A percentile compares a stretch with the other conserved stretches of the same genome.
Evolutionary conservation across 2,329 filamentous ascomycete species (phyloP).

Genomic region (Scedosporium minutisporum): DNA sequence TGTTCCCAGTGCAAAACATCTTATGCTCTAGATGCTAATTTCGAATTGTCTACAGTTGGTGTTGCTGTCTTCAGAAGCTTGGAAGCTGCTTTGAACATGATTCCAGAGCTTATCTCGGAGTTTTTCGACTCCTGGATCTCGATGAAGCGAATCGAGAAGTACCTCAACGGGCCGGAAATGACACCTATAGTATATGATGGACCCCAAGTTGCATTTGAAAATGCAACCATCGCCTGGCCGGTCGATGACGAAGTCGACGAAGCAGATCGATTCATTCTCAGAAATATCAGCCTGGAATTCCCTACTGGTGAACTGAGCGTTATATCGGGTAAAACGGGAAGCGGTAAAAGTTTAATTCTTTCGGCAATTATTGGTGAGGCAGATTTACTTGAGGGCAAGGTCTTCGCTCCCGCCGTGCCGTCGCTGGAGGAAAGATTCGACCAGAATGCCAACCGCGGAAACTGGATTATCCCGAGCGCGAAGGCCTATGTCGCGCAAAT

Average conservation of each 20-base stretch:
- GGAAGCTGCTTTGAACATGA: slow-evolving; percentile 58
- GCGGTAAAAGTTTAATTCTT: slow-evolving; percentile 67
- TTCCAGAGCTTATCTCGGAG: slow-evolving; percentile 35
- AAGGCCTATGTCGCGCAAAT: slow-evolving; percentile 72
- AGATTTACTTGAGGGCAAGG: slow-evolving; percentile 53
- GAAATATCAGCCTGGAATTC: slow-evolving; percentile 56
- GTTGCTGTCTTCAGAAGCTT: slow-evolving; percentile 66
- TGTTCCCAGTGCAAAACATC: not conserved
- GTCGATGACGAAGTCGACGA: slow-evolving; percentile 49
- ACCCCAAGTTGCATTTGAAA: slow-evolving; percentile 53
- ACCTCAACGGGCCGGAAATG: slow-evolving; percentile 59
- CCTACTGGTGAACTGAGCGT: slow-evolving; percentile 61
- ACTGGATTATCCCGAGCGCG: slow-evolving; percentile 62
- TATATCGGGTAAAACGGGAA: slow-evolving; percentile 68
- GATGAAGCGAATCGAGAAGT: slow-evolving; percentile 59
- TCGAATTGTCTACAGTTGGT: slow-evolving; percentile 30
- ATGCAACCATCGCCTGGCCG: slow-evolving; percentile 66
- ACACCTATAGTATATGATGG: slow-evolving; percentile 42
- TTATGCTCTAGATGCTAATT: not conserved
- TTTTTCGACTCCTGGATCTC: slow-evolving; percentile 64
- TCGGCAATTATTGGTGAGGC: slow-evolving; percentile 67
- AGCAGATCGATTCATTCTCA: slow-evolving; percentile 54
- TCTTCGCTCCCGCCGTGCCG: slow-evolving; percentile 45
- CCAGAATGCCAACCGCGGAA: slow-evolving; percentile 46
- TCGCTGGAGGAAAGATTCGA: slow-evolving; percentile 48